A percentile compares a stretch with the other conserved stretches of the same genome.
Conservation (phyloP, 2,329 filamentous ascomycete species). For the Penicillium expansum region DNA sequence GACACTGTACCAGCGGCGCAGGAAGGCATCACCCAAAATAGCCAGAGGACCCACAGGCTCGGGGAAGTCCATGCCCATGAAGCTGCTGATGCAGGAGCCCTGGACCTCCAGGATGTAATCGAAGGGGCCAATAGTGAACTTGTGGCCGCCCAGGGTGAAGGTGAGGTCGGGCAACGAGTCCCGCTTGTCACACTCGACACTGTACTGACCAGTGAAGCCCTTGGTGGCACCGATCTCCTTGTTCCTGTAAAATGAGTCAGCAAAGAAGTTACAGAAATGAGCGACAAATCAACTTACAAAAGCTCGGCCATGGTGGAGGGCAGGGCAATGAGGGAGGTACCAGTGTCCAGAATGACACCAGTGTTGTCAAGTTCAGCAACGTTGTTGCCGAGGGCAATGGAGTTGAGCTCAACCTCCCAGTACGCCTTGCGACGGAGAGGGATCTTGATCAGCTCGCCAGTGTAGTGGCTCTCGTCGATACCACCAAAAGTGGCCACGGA, state of each 20-base stretch:
- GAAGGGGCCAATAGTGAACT: slow-evolving; percentile 83
- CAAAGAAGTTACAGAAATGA: neutral
- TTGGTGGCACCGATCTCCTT: slow-evolving; percentile 98
- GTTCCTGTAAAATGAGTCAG: slow-evolving; percentile 56
- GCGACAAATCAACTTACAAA: slow-evolving; percentile 52
- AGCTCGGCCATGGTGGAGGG: slow-evolving; percentile 89
- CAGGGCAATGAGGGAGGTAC: slow-evolving; percentile 94
- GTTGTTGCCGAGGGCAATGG: slow-evolving; percentile 83
- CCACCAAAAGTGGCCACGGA: slow-evolving; percentile 92
- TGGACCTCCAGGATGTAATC: slow-evolving; percentile 97
- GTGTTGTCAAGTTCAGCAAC: slow-evolving; percentile 89
- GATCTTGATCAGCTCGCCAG: slow-evolving; percentile 86
- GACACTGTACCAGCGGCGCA: slow-evolving; percentile 71
- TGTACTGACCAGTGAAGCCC: slow-evolving; percentile 95
- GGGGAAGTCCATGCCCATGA: slow-evolving; percentile 93
- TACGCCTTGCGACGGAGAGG: slow-evolving; percentile 97
- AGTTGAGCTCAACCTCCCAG: slow-evolving; percentile 97
- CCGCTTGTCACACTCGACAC: slow-evolving; percentile 82
- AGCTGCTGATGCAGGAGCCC: slow-evolving; percentile 93
- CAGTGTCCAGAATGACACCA: slow-evolving; percentile 95
- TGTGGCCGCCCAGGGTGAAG: slow-evolving; percentile 84
- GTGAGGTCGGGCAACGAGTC: slow-evolving; percentile 82
- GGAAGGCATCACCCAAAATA: slow-evolving; percentile 73
- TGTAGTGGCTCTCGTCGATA: slow-evolving; percentile 75
- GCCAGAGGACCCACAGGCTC: slow-evolving; percentile 85